A percentile compares a stretch with the other conserved stretches of the same genome.
Evolutionary conservation across 805 yeast genomes (phyloP).

Genomic region (Metschnikowia aberdeeniae): DNA sequence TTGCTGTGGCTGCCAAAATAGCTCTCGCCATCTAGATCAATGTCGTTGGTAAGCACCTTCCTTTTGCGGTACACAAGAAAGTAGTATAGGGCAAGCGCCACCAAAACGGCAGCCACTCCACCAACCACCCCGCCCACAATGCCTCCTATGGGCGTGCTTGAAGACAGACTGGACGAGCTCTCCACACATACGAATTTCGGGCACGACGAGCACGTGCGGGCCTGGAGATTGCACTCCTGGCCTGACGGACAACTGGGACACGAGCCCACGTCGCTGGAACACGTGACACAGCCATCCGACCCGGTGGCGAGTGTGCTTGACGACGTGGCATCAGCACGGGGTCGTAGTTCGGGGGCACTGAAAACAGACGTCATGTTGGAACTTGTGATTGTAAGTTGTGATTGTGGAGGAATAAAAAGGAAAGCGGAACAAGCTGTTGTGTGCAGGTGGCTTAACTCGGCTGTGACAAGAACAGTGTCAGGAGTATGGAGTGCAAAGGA

Average conservation of each 20-base stretch:
- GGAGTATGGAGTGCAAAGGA: too few species aligned
- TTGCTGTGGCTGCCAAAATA: constrained; percentile 8
- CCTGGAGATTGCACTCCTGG: constrained; percentile 13
- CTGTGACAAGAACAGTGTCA: too few species aligned
- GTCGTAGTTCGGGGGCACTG: constrained; percentile 11
- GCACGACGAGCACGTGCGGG: constrained; percentile 15
- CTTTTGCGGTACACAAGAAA: constrained; percentile 30
- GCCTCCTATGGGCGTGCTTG: constrained; percentile 36
- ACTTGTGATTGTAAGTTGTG: background rate
- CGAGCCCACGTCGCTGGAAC: constrained; percentile 36
- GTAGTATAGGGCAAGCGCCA: constrained; percentile 33
- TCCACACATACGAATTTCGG: constrained; percentile 13
- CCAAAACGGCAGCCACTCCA: constrained; percentile 45
- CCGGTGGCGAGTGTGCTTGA: constrained; percentile 18
- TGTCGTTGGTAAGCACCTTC: constrained; percentile 28
- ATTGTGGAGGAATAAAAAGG: too few species aligned
- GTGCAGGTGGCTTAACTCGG: background rate
- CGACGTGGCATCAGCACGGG: constrained; percentile 10
- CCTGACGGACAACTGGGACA: constrained; percentile 43
- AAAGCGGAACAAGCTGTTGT: too few species aligned
- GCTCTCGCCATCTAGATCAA: constrained; percentile 13
- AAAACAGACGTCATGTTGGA: background rate
- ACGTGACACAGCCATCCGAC: constrained; percentile 38
- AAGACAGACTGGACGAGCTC: background rate
- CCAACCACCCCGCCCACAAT: constrained; percentile 74